Percentiles rank a stretch among this genome's conserved stretches.
Conservation (phyloP, 257 asterid species). For the Knoxia roxburghii region DNA sequence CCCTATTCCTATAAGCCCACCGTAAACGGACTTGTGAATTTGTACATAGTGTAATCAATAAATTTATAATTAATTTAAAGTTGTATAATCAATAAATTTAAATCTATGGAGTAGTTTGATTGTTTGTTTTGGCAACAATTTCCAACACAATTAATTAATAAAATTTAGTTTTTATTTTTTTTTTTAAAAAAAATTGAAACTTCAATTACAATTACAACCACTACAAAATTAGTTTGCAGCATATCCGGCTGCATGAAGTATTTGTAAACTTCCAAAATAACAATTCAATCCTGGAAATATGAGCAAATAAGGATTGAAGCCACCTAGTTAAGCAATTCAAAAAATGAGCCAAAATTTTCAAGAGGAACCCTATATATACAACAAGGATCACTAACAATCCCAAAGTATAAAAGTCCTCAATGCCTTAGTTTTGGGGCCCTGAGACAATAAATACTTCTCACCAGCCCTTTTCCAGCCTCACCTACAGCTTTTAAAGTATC, state of each 20-base stretch:
- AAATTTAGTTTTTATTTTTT: too few species aligned
- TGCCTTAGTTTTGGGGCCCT: conserved; percentile 50
- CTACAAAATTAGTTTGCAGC: background rate
- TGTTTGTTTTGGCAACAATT: too few species aligned
- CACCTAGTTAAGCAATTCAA: background rate
- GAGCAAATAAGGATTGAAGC: background rate
- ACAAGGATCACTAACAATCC: background rate
- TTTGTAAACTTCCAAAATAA: background rate
- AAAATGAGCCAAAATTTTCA: background rate
- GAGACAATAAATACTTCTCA: conserved; percentile 61
- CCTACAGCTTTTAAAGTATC: conserved; percentile 60
- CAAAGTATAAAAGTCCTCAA: conserved; percentile 1
- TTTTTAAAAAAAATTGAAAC: too few species aligned
- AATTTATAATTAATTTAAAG: too few species aligned
- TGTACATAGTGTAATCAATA: too few species aligned
- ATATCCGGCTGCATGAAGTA: background rate
- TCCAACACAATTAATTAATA: too few species aligned
- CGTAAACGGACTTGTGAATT: too few species aligned
- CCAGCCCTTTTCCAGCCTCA: conserved; percentile 79
- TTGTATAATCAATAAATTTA: too few species aligned
- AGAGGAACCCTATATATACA: background rate
- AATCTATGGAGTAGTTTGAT: too few species aligned
- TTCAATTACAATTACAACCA: too few species aligned
- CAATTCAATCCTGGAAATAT: background rate
- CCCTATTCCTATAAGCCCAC: too few species aligned